Base-by-base conservation (phyloP, 768 basidiomycete genomes). In the Galerina marginata region DNA sequence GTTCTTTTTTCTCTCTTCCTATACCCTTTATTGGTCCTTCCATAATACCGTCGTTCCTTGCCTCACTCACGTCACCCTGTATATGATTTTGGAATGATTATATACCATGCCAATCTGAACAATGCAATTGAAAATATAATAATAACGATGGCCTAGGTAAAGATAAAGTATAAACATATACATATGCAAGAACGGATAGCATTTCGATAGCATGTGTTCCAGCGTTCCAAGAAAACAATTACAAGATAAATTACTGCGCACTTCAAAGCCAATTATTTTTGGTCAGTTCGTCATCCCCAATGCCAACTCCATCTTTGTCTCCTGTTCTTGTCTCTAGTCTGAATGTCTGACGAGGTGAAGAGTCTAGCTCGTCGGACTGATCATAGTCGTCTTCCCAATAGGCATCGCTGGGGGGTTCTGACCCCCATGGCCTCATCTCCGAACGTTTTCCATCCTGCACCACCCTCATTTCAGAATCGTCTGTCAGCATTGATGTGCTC, bases 21-120 rank as follows among this genome's bases (percentile, higher is more conserved):
- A 52, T 52, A 52, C 57, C 48, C 48, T 26, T 40, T 51, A 52
- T 58, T 48, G 49, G 50, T 36, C 51, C 49, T 42, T 26, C 20
- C 57, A 52, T 55, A 62, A 67, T 64, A 67, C 63, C 62, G 61
- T 51, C 64, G 54, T 61, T 71, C 68, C 59, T 61, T 67, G 54
- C 71, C 70, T 53, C 39, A 68, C 71, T 77, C 70, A 72, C 75
- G 66, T 67, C 66, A 56, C 57, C 61, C 54, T 62, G 63, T 68
- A 61, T 63, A 68, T 66, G 67, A 63, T 68, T 63, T 64, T 62
- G 67, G 61, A 65, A 68, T 62, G 64, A 65, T 54, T 63, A 67
- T 69, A 68, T 69, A 65, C 63, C 59, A 60, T 54, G 59, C 29
- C 29, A 33, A 33, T 60, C 61, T 61, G 40, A 63, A 48, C 58